Base-by-base conservation (phyloP, 495 filamentous ascomycete species). In the Penicillium verhagenii region DNA sequence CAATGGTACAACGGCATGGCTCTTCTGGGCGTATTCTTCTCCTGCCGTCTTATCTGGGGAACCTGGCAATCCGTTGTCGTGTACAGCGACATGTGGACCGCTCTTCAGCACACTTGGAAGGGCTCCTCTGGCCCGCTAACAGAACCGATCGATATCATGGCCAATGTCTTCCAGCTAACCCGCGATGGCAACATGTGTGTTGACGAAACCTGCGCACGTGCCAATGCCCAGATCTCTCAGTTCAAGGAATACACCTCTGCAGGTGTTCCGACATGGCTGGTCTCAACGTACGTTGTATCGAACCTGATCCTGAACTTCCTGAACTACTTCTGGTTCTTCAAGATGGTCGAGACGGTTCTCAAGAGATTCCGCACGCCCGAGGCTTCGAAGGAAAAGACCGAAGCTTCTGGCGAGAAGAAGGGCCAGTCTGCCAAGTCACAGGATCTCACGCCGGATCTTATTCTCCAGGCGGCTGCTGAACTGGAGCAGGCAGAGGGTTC, bases 291-390 rank as follows among this genome's bases (percentile, higher is more conserved):
- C 62, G 72, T 96, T 1, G 77, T 72, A 3, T 84, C 84, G 37
- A 97, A 98, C 65, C 39, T 93, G 21, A 78, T 87, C 4, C 77
- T 98, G 14, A 97, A 96, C 72, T 76, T 81, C 46, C 75, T 98
- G 43, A 98, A 98, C 72, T 92, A 91, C 69, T 92, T 86, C 75
- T 98, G 94, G 94, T 97, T 96, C 71, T 85, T 85, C 54, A 94
- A 93, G 80, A 98, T 98, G 94, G 89, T 98, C 54, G 82, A 89
- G 58, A 90, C 94, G 21, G 86, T 98, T 14, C 75, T 86, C 56
- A 95, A 94, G 78, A 80, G 94, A 20, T 98, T 98, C 70, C 81
- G 86, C n/a, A 50, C 52, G 7, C 70, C 71, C 0, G 54, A 35
- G 16, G 33, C 56, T 28, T 57, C 62, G 14, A 25, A 43, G 16